These are phyloP conservation scores for Urochloa ruziziensis DNA, from an alignment of 176 grass and related monocot species.

Conservation along the genomic window DNA sequence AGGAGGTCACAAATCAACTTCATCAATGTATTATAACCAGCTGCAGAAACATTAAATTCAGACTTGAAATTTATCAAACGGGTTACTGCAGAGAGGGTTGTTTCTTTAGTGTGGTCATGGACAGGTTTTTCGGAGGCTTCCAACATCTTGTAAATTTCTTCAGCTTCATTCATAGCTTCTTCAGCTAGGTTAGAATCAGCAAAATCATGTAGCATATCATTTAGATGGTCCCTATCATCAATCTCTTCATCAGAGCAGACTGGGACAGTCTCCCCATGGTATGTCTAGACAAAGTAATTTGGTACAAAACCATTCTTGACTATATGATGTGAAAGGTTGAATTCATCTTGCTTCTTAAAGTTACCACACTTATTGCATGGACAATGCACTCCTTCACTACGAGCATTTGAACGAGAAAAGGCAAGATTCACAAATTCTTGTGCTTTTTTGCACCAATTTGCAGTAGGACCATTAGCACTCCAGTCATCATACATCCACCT, in stretches of 20 bases:
- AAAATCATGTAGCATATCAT: background rate
- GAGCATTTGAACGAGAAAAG: background rate
- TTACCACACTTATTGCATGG: background rate
- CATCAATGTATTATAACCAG: background rate
- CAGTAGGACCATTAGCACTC: background rate
- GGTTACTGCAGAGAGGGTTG: background rate
- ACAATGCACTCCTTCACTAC: background rate
- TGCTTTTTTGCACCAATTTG: constrained; percentile 4
- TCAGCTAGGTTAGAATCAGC: background rate
- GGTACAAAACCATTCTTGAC: constrained; percentile 9
- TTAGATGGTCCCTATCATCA: constrained; percentile 9
- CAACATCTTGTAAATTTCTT: constrained; percentile 2
- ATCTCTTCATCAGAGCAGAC: background rate
- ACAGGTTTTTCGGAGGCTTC: constrained; percentile 11
- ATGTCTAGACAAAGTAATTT: constrained; percentile 4
- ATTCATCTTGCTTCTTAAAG: constrained; percentile 17
- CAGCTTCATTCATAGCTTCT: background rate
- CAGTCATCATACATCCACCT: constrained; percentile 17
- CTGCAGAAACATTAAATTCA: background rate
- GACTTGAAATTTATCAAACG: background rate
- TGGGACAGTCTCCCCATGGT: background rate
- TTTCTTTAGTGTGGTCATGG: background rate
- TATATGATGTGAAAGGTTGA: background rate
- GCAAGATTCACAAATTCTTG: background rate
- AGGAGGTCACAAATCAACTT: background rate